Percentiles rank a stretch among this genome's conserved stretches.
phyloP scores from a whole-genome alignment of 768 basidiomycete genomes.

The Bullera alba region DNA sequence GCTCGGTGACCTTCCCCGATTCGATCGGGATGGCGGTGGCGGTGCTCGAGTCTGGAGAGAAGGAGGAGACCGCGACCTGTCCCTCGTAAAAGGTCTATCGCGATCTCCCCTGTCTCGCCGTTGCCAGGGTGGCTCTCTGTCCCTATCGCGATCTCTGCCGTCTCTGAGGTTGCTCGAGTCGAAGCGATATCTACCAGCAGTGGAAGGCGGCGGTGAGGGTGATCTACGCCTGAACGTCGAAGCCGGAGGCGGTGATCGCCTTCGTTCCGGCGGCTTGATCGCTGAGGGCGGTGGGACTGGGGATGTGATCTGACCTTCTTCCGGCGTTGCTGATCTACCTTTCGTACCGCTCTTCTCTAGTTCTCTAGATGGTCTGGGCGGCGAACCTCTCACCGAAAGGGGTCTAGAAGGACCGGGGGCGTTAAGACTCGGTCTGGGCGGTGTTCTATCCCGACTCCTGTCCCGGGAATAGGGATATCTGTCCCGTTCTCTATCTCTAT shows the following conservation, averaged over 20 bases:
- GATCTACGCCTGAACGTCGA: neutral
- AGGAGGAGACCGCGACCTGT: conserved; percentile 4
- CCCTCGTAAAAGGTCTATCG: neutral
- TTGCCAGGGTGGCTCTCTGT: conserved; percentile 1
- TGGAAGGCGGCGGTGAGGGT: neutral
- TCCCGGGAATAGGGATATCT: too few species aligned
- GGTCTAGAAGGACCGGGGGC: too few species aligned
- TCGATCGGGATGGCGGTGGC: neutral
- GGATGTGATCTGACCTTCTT: conserved; percentile 16
- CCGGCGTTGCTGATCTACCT: conserved; percentile 7
- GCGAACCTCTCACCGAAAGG: too few species aligned
- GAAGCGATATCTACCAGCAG: too few species aligned
- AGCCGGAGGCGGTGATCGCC: neutral
- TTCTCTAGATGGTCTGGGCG: too few species aligned
- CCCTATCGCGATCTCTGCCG: neutral
- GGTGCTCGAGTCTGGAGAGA: conserved; percentile 1
- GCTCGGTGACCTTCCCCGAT: too few species aligned
- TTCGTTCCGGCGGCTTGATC: too few species aligned
- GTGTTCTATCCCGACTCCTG: too few species aligned
- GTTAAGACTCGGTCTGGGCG: too few species aligned
- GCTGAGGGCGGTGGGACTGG: neutral
- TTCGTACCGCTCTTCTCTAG: too few species aligned
- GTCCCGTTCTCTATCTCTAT: too few species aligned
- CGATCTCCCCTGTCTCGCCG: neutral
- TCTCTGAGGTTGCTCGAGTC: neutral